Evolutionary conservation across 192 early-diverging fungal genomes (phyloP).

Genomic region (Podila minutissima): DNA sequence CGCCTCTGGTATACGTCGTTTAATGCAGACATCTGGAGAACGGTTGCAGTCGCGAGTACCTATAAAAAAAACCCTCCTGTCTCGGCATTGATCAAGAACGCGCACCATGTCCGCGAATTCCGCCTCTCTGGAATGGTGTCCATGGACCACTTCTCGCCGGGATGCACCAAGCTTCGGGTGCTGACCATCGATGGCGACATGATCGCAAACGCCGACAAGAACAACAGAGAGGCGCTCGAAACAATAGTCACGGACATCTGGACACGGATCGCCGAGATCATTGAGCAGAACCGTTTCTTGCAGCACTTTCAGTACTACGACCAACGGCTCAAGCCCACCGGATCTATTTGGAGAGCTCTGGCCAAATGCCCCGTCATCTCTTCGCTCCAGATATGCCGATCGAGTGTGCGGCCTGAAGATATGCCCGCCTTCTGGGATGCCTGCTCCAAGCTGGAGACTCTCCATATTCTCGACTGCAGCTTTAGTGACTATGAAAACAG

Average conservation of each 20-base stretch:
- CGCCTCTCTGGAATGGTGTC: not conserved
- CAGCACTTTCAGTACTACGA: not conserved
- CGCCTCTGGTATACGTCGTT: not conserved
- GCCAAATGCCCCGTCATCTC: not conserved
- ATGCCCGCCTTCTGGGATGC: not conserved
- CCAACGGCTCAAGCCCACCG: not conserved
- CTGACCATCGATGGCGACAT: not conserved
- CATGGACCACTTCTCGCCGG: not conserved
- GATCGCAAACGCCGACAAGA: not conserved
- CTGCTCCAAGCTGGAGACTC: not conserved
- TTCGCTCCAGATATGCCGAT: not conserved
- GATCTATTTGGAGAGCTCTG: not conserved
- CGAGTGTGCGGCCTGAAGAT: not conserved
- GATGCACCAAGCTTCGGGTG: not conserved
- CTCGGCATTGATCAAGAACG: not conserved
- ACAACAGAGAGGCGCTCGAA: not conserved
- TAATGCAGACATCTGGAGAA: conserved; percentile 1
- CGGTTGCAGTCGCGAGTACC: not conserved
- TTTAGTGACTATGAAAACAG: not conserved
- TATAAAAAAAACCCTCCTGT: not conserved
- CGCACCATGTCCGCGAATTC: not conserved
- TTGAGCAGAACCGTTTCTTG: not conserved
- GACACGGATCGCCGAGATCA: not conserved
- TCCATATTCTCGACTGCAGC: not conserved
- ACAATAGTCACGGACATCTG: not conserved